Evolutionary conservation across 768 basidiomycete species (phyloP), one percentile per base, ranked within the genome.

Genomic region (Termitomyces sp.): DNA sequence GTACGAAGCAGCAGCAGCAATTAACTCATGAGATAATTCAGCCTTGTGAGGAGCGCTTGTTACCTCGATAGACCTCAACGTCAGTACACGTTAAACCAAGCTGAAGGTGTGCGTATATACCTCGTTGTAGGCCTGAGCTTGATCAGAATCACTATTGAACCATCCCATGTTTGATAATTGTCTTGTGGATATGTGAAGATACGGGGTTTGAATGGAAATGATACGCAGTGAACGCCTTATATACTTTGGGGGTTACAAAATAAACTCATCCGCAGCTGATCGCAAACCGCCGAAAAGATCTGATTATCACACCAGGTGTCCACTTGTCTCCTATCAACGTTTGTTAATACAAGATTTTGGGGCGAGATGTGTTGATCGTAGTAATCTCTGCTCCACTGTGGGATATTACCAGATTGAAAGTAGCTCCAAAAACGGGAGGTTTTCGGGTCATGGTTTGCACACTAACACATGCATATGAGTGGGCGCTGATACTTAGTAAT

Each of bases 1-100:
- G 68, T 77, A 89, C 28, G 83, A 69, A 6, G 86, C 86, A 44
- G 88, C 88, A 41, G 71, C 85, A 46, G 84, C 83, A 59, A 89
- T 76, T 42, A 88, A 66, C 70, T 89, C 82, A 67, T 89, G 87
- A 9, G 83, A 80, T 52, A 86, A 69, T 55, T 69, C 55, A 1
- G 85, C 80, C 71, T 85, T 71, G 73, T 86, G 85, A 10, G 75
- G 76, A 14, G 75, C 74, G 48, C 76, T 77, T 17, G 54, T 35
- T 45, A 79, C 77, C 83, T 85, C 58, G 42, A 41, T 39, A 27
- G 27, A 8, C 8, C n/a, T 23, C 4, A 3, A 10, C n/a, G 16
- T 44, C 11, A 42, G 30, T 44, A 34, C 30, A n/a, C n/a, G 28
- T 21, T 16, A 46, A 28, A 27, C 14, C 34, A 32, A 28, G 10